phyloP scores from a whole-genome alignment of 2,329 filamentous ascomycete genomes.

The Alternaria triticimaculans region DNA sequence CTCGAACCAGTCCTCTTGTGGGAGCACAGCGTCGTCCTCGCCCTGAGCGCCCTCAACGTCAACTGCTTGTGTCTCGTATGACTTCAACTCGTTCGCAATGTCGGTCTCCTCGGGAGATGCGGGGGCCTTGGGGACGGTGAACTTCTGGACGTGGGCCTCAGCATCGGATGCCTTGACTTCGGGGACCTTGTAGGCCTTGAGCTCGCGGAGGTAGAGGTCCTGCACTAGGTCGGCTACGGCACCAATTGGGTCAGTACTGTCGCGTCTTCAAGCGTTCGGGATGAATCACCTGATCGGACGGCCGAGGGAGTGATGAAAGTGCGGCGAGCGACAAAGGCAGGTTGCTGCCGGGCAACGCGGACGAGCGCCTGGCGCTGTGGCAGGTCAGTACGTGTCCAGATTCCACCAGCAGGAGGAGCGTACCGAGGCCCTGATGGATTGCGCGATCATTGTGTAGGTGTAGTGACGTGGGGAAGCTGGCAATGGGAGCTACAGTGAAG shows the following conservation, averaged over 20 bases:
- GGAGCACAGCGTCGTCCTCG: conserved; percentile 64
- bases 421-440: conserved; percentile 68
- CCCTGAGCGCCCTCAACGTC: conserved; percentile 86
- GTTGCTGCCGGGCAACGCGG: conserved; percentile 65
- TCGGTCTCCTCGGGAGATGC: conserved; percentile 91
- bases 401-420: conserved; percentile 28
- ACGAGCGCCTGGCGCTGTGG: conserved; percentile 66
- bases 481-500: conserved; percentile 40
- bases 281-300: conserved; percentile 66
- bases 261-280: conserved; percentile 24
- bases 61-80: conserved; percentile 92
- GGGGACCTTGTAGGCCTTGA: conserved; percentile 91
- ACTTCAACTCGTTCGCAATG: conserved; percentile 87
- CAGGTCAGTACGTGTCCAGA: conserved; percentile 33
- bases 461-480: conserved; percentile 38
- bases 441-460: conserved; percentile 62
- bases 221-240: conserved; percentile 89
- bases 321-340: conserved; percentile 62
- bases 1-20: conserved; percentile 81
- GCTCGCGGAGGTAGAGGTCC: conserved; percentile 95
- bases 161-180: conserved; percentile 84
- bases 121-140: conserved; percentile 79
- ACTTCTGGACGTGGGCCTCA: conserved; percentile 90
- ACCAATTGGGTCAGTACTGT: conserved; percentile 43
- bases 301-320: conserved; percentile 68